Evolutionary conservation across 2,329 filamentous ascomycete genomes (phyloP).

Genomic region (Verticillium albo-atrum): DNA sequence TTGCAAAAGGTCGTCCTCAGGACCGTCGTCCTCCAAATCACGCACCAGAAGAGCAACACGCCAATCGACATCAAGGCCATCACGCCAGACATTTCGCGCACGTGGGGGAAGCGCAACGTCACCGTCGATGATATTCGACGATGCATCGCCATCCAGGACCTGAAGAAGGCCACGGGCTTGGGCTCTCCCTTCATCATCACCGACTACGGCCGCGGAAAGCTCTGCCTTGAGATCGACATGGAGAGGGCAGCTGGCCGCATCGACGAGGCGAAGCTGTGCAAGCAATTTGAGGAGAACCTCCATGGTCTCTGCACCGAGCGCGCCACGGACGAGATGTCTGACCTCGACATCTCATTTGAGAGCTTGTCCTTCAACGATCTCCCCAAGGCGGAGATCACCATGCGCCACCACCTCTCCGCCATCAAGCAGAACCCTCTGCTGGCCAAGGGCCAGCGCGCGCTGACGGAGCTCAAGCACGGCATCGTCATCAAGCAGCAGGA

Average conservation of each 20-base stretch:
- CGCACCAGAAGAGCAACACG: slow-evolving; percentile 59
- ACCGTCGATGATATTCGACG: slow-evolving; percentile 61
- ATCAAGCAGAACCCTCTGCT: slow-evolving; percentile 51
- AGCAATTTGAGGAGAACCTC: slow-evolving; percentile 50
- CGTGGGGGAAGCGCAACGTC: slow-evolving; percentile 70
- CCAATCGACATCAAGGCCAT: slow-evolving; percentile 62
- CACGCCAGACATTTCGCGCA: slow-evolving; percentile 57
- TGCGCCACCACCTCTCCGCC: slow-evolving; percentile 40
- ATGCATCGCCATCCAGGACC: slow-evolving; percentile 59
- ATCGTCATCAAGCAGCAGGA: slow-evolving; percentile 49
- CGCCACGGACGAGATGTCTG: slow-evolving; percentile 22
- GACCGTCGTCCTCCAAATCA: slow-evolving; percentile 63
- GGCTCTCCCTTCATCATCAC: slow-evolving; percentile 38
- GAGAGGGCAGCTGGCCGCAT: slow-evolving; percentile 31
- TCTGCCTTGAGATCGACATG: slow-evolving; percentile 54
- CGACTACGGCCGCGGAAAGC: slow-evolving; percentile 49
- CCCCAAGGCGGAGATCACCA: slow-evolving; percentile 48
- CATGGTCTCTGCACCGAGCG: slow-evolving; percentile 35
- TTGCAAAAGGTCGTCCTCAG: slow-evolving; percentile 65
- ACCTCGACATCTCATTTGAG: slow-evolving; percentile 44
- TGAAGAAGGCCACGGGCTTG: slow-evolving; percentile 26
- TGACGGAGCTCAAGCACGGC: slow-evolving; percentile 64
- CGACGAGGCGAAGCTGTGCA: slow-evolving; percentile 48
- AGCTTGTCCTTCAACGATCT: slow-evolving; percentile 33
- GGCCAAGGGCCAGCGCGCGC: slow-evolving; percentile 61